phyloP scores from a whole-genome alignment of 1,284 basidiomycete genomes.

The Puccinia polysora region DNA sequence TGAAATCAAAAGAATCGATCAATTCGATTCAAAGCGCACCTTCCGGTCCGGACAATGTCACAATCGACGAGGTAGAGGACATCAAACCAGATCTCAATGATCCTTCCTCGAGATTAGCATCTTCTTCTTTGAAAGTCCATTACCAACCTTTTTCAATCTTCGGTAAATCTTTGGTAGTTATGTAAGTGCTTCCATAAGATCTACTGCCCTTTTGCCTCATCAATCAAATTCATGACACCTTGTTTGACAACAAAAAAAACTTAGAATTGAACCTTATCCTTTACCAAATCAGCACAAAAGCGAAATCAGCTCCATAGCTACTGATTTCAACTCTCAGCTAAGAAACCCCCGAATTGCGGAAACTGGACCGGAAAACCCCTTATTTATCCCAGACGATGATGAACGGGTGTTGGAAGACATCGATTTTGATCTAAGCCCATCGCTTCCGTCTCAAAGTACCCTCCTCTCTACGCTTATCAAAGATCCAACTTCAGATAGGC shows the following conservation, averaged over 20 bases:
- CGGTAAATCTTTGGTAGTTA: conserved; percentile 23
- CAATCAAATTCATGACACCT: neutral
- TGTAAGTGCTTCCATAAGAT: neutral
- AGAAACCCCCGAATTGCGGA: neutral
- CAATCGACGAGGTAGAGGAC: neutral
- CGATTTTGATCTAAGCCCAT: neutral
- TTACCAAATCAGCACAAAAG: conserved; percentile 5
- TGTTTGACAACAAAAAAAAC: neutral
- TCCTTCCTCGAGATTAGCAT: neutral
- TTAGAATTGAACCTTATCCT: conserved; percentile 31
- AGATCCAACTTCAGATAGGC: conserved; percentile 23
- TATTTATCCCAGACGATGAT: conserved; percentile 27
- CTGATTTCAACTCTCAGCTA: neutral
- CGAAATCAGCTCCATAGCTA: neutral
- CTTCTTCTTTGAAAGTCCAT: conserved; percentile 21
- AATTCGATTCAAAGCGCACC: conserved; percentile 11
- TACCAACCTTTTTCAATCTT: conserved; percentile 36
- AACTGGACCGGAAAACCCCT: neutral
- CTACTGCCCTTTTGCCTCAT: neutral
- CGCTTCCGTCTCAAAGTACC: neutral
- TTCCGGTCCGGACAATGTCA: neutral
- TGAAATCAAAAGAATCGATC: conserved; percentile 31
- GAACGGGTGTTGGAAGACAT: conserved; percentile 9
- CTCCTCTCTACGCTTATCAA: conserved; percentile 29
- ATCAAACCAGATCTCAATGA: conserved; percentile 6